phyloP scores from a whole-genome alignment of 306 rosid species.

The Sophora flavescens region DNA sequence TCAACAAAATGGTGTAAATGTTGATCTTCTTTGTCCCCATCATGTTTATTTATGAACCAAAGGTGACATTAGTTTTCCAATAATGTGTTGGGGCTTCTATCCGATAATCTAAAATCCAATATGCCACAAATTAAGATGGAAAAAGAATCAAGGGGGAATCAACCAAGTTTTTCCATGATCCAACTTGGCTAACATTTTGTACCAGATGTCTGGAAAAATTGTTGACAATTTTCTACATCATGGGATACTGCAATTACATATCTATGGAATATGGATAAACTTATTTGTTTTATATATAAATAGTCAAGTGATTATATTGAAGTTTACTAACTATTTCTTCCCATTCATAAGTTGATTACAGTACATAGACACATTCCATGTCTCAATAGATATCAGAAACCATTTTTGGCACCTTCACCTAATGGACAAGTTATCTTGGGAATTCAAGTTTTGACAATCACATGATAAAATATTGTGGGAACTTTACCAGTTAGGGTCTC shows the following conservation, averaged over 20 bases:
- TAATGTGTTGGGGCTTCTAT: background rate
- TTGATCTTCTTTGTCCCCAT: background rate
- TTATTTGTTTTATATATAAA: background rate
- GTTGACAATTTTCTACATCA: conserved; percentile 23
- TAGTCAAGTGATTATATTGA: conserved; percentile 21
- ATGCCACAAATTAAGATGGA: conserved; percentile 15
- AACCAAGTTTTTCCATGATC: background rate
- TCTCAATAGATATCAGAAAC: conserved; percentile 2
- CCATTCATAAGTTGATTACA: conserved; percentile 15
- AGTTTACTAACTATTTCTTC: background rate
- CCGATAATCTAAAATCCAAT: background rate
- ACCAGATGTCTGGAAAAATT: background rate
- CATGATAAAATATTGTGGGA: background rate
- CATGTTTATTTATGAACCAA: background rate
- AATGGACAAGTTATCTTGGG: conserved; percentile 6
- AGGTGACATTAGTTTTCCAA: background rate
- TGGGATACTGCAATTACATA: conserved; percentile 2
- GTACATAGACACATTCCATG: conserved; percentile 12
- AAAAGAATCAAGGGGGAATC: background rate
- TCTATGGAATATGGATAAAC: background rate
- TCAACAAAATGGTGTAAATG: background rate
- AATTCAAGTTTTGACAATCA: background rate
- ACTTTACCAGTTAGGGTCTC: background rate
- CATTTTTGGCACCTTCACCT: conserved; percentile 23
- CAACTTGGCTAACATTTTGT: background rate